Evolutionary conservation across 805 yeast genomes (phyloP), one percentile per base, ranked within the genome.

Genomic region (Brettanomyces bruxellensis): DNA sequence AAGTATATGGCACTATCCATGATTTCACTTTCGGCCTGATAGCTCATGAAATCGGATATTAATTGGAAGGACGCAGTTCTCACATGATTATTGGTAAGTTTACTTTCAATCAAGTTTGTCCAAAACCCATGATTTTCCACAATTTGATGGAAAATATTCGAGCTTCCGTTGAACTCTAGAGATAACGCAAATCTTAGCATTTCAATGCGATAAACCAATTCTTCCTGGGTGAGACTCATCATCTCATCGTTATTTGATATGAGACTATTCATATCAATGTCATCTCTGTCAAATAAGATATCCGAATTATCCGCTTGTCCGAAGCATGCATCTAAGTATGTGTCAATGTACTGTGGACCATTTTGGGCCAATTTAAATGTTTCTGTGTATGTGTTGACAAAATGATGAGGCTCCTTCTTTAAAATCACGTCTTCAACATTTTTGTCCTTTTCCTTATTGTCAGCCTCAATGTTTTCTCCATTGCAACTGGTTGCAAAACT

Each of bases 251-350:
- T 30, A 11, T 36, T 41, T 38, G 34, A 36, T 6, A 40, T 25
- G 23, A 41, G 30, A n/a, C 38, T 38, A 23, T 28, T 34, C 13
- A 25, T 24, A 14, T 25, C 34, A 13, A 23, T 5, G n/a, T 30
- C 39, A 6, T 14, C 11, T 8, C n/a, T 14, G 11, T 34, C 8
- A 13, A 34, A 13, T 4, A 25, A 9, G 11, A 22, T 5, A 30
- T 39, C 44, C 40, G 43, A 40, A 14, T 48, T 47, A n/a, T 49
- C 47, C 36, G 38, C 35, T 14, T 24, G 43, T 4, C 51, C 51
- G 41, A 43, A 47, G 34, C 45, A 41, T 8, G 34, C 32, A 32
- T 41, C 36, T 32, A 49, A 34, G 38, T 49, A 38, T 4, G 44
- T 34, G 22, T 43, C 39, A 18, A 43, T 24, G 25, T 48, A 46